These are phyloP conservation scores for Dendrobium officinale DNA, from an alignment of 106 monocot genomes.

Conservation along the genomic window DNA sequence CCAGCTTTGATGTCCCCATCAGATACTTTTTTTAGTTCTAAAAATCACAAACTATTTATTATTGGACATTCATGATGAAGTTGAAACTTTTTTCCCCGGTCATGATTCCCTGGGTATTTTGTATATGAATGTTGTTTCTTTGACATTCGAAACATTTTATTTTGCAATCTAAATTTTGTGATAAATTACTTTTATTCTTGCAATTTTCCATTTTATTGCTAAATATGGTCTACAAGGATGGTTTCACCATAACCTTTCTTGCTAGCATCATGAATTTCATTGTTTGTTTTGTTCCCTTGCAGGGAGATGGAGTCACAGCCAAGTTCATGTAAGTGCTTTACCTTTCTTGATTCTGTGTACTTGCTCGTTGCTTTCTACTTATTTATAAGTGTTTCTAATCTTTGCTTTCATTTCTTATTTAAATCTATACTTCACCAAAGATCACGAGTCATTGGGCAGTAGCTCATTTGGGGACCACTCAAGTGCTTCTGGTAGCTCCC, in stretches of 20 bases:
- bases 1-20: too few relatives aligned
- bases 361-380: not conserved
- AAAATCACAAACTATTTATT: not conserved
- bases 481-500: slow-evolving; percentile 25
- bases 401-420: slow-evolving; percentile 1
- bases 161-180: not conserved
- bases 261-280: not conserved
- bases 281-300: slow-evolving; percentile 4
- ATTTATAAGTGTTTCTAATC: not conserved
- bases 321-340: slow-evolving; percentile 33
- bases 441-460: slow-evolving; percentile 36
- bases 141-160: not conserved
- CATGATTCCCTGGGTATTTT: not conserved
- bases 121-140: not conserved
- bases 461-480: slow-evolving; percentile 30
- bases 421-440: slow-evolving; percentile 7
- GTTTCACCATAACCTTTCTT: slow-evolving; percentile 27
- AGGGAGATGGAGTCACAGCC: slow-evolving; percentile 36
- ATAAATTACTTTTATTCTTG: not conserved
- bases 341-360: slow-evolving; percentile 4
- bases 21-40: not conserved
- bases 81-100: not conserved
- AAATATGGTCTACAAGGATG: slow-evolving; percentile 15
- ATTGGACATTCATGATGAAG: too few relatives aligned
- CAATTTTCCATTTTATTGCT: not conserved